Evolutionary conservation across 306 rosid genomes (phyloP), one percentile per base, ranked within the genome.

Genomic region (Coriaria nepalensis): DNA sequence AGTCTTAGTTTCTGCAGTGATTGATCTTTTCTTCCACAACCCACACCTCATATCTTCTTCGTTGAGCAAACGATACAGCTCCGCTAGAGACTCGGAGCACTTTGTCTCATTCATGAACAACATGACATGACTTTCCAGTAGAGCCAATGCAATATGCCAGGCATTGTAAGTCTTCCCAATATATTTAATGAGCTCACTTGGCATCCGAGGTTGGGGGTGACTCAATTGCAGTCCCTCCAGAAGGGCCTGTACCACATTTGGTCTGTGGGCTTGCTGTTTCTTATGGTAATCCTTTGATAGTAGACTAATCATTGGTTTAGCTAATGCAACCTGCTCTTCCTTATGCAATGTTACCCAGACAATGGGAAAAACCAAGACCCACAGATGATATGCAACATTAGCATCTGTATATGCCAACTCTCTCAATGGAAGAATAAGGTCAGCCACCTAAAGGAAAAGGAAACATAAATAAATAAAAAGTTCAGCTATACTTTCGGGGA

Each of bases 31-130:
- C 81, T 86, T 92, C 98, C 98, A 92, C 47, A 92, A 63, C 47
- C 96, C 98, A 73, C 96, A 85, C 67, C 96, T 75, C 98, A 85
- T 92, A 68, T 92, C 98, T 61, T 92, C 98, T 68, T 92, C 98
- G 64, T 79, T 92, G 47, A 92, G 98, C 74, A 92, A 72, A 35
- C 94, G 93, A 71, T 92, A 92, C 50, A 92, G 96, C 69, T 92
- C 98, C 8, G 94, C 95, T 64, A 92, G 72, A 53, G 98, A 92
- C 70, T 92, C 98, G 0, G 94, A 78, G 48, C 96, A 85, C 68
- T 92, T 92, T 46, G 94, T 71, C 15, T 92, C 98, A 72, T 75
- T 79, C 32, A 70, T 78, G 69, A 92, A 81, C 75, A 84, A 13
- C 80, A 82, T 69, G 53, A 92, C 98, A 70, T 92, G 98, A 73